Evolutionary conservation across 768 basidiomycete species (phyloP).

Genomic region (Coprinopsis strossmayeri): DNA sequence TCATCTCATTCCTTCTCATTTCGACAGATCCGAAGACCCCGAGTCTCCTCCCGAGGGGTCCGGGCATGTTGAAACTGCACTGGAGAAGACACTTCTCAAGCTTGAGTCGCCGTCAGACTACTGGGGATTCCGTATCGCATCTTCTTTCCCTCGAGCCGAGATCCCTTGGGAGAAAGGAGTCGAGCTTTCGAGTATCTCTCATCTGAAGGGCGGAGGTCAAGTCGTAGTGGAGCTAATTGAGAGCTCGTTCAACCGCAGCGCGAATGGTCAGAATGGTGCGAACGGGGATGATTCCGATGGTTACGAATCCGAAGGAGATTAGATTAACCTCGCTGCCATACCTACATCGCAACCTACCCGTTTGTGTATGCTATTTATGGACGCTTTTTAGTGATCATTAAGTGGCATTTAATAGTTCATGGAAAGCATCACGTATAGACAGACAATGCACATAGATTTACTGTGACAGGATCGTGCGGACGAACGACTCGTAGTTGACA

Average conservation of each 20-base stretch:
- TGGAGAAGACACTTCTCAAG: conserved; percentile 23
- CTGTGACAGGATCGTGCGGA: conserved; percentile 73
- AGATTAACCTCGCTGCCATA: too few relatives aligned
- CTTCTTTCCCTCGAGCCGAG: conserved; percentile 65
- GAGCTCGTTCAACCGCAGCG: not conserved
- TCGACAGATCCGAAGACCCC: conserved; percentile 35
- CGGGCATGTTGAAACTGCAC: conserved; percentile 28
- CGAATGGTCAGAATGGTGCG: conserved; percentile 6
- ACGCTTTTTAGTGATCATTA: not conserved
- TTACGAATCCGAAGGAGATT: conserved; percentile 46
- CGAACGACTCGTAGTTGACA: conserved; percentile 96
- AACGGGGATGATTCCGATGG: conserved; percentile 34
- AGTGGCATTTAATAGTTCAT: too few relatives aligned
- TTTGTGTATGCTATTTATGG: too few relatives aligned
- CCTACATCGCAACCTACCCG: too few relatives aligned
- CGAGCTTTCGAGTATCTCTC: conserved; percentile 39
- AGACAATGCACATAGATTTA: not conserved
- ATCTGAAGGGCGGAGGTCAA: conserved; percentile 53
- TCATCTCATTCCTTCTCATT: conserved; percentile 40
- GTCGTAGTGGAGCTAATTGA: conserved; percentile 51
- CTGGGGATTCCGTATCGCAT: conserved; percentile 69
- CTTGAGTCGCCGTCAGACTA: conserved; percentile 31
- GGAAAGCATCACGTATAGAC: too few relatives aligned
- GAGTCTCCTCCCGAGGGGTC: conserved; percentile 31
- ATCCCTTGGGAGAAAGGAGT: conserved; percentile 41